A percentile compares a stretch with the other conserved stretches of the same genome.
These are phyloP conservation scores for Lepiota venenata DNA, from an alignment of 768 basidiomycete species.

Conservation along the genomic window DNA sequence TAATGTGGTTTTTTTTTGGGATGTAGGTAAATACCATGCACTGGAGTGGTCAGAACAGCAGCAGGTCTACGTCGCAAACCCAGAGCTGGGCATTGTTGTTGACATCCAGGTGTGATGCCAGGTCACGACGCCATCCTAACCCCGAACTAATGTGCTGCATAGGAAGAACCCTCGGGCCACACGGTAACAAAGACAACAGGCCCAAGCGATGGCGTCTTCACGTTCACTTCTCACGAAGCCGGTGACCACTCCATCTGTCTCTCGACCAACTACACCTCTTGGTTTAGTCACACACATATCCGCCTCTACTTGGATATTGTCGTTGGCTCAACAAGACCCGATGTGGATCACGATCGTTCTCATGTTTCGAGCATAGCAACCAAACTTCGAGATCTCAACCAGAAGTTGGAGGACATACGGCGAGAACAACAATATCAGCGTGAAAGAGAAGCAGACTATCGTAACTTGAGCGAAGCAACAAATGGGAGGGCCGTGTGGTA, in stretches of 20 bases:
- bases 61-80: conserved; percentile 67
- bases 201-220: conserved; percentile 87
- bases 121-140: background rate
- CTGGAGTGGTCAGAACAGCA: conserved; percentile 82
- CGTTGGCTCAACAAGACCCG: conserved; percentile 83
- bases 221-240: conserved; percentile 95
- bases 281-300: conserved; percentile 86
- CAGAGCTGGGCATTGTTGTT: conserved; percentile 83
- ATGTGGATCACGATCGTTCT: conserved; percentile 82
- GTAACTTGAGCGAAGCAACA: conserved; percentile 84
- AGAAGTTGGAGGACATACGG: conserved; percentile 88
- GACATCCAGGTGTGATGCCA: conserved; percentile 68
- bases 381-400: conserved; percentile 90
- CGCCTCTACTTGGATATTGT: conserved; percentile 93
- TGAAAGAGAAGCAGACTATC: conserved; percentile 88
- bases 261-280: conserved; percentile 87
- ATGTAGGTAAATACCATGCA: conserved; percentile 85
- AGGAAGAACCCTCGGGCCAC: conserved; percentile 88
- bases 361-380: conserved; percentile 80
- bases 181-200: conserved; percentile 88
- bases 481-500: conserved; percentile 97
- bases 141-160: conserved; percentile 6
- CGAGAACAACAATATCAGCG: conserved; percentile 98
- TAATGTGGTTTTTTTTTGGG: background rate
- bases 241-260: conserved; percentile 98